Evolutionary conservation across 257 asterid species (phyloP).

Genomic region (Datura wrightii): DNA sequence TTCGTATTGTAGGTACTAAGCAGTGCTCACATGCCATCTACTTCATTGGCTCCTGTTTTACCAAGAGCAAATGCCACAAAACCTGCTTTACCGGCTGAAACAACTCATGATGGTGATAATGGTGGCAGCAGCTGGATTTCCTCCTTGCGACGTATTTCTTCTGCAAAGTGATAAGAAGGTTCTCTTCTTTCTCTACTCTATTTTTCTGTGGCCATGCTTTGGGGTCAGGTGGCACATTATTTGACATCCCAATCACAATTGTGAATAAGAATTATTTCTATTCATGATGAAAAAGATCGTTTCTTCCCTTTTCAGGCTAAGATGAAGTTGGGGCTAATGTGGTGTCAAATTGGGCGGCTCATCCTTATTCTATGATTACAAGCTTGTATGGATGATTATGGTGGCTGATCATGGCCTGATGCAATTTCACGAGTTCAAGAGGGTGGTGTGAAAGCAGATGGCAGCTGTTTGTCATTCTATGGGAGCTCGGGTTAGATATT

Average conservation of each 20-base stretch:
- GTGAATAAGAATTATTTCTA: constrained; percentile 2
- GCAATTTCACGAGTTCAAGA: constrained; percentile 27
- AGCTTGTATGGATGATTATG: constrained; percentile 31
- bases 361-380: constrained; percentile 14
- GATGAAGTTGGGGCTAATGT: constrained; percentile 10
- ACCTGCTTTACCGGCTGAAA: constrained; percentile 64
- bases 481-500: constrained; percentile 53
- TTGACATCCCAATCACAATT: constrained; percentile 4
- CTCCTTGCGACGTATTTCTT: constrained; percentile 85
- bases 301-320: constrained; percentile 5
- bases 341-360: constrained; percentile 26
- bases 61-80: constrained; percentile 67
- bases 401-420: constrained; percentile 38
- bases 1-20: constrained; percentile 55
- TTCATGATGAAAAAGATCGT: background rate
- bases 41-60: constrained; percentile 65
- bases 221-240: background rate
- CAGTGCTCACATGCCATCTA: constrained; percentile 62
- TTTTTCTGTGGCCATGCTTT: background rate
- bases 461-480: constrained; percentile 28
- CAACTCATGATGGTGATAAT: constrained; percentile 55
- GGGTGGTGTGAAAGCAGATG: constrained; percentile 36
- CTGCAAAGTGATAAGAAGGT: constrained; percentile 70
- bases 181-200: background rate
- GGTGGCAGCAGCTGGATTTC: constrained; percentile 95